A percentile compares a stretch with the other conserved stretches of the same genome.
phyloP scores from a whole-genome alignment of 352 stramenopile genomes.

The Lagenidium giganteum region DNA sequence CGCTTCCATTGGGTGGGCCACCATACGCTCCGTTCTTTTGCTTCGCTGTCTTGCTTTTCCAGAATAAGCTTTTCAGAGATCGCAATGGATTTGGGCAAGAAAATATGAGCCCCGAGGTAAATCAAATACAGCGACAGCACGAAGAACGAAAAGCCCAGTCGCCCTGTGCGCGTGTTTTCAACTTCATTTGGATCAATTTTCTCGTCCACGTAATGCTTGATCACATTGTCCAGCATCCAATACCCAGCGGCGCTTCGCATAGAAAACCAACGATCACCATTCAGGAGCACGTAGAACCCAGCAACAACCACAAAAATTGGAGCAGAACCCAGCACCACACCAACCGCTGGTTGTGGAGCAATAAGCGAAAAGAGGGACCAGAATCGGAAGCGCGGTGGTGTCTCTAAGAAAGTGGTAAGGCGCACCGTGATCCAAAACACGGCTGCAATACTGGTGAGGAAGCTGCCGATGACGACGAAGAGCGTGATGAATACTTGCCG shows the following conservation, averaged over 20 bases:
- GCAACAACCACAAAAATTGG: constrained; percentile 68
- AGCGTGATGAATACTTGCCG: constrained; percentile 88
- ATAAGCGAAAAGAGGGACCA: constrained; percentile 88
- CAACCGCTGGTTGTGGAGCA: constrained; percentile 70
- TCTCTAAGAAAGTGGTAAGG: constrained; percentile 84
- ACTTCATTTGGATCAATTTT: constrained; percentile 64
- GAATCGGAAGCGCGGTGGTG: constrained; percentile 86
- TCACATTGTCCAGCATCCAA: constrained; percentile 64
- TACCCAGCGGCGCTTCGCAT: constrained; percentile 31
- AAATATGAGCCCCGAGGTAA: constrained; percentile 78
- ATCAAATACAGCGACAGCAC: constrained; percentile 82
- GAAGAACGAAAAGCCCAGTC: constrained; percentile 91
- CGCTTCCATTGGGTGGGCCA: constrained; percentile 91
- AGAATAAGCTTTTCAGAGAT: constrained; percentile 81
- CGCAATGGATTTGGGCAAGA: constrained; percentile 83
- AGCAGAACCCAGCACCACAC: constrained; percentile 79
- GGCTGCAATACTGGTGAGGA: constrained; percentile 68
- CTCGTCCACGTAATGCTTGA: constrained; percentile 76
- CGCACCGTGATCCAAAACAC: constrained; percentile 88
- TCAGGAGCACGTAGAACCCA: constrained; percentile 55
- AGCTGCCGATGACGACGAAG: constrained; percentile 87
- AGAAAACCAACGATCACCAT: constrained; percentile 31
- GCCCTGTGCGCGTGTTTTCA: constrained; percentile 53
- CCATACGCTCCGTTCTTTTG: constrained; percentile 59
- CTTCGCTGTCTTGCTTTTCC: constrained; percentile 60